Evolutionary conservation across 1,139 yeast species (phyloP), one percentile per base, ranked within the genome.

Genomic region (Geotrichum phurueaensis): DNA sequence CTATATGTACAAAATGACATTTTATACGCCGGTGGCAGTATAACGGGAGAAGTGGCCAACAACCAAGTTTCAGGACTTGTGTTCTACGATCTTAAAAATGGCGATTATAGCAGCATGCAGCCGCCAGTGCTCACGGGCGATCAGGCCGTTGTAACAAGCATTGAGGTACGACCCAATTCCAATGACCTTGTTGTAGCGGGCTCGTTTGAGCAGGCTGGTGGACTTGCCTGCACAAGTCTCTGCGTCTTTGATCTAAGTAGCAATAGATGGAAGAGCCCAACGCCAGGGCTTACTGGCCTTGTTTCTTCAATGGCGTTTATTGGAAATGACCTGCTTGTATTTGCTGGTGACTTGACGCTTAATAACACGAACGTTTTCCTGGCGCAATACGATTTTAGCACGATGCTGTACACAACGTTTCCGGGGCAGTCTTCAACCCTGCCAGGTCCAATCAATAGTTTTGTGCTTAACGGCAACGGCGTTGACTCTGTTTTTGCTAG

Each of bases 121-220:
- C 88, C 87, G 4, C 70, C 75, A 5, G 73, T 72, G 4, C 57
- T 75, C 18, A 63, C 59, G 43, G 72, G 71, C 5, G 72, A 71
- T 6, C 63, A 72, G n/a, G 75, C 82, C 2, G 66, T 70, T 48
- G 81, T 89, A 12, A 82, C 81, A 61, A 74, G 86, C 2, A 73
- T 89, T 62, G 83, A 81, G 1, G 77, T 79, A 60, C 80, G 82
- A 65, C 85, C 84, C 43, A 74, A 76, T 39, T 78, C 78, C 9
- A 71, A 79, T 22, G 77, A 80, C 25, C 71, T 91, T 23, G 77
- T 89, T 47, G 87, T 89, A 7, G 96, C 89, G 56, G 99, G 99
- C 27, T 78, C 83, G 54, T 89, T 89, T 69, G 80, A 79, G 43
- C 73, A 77, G 47, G 86, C 87, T 2, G 86, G 88, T 0, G 77